Percentiles rank a stretch among this genome's conserved stretches.
phyloP scores from a whole-genome alignment of 164 flowering plant genomes.

The Magnolia sinica region DNA sequence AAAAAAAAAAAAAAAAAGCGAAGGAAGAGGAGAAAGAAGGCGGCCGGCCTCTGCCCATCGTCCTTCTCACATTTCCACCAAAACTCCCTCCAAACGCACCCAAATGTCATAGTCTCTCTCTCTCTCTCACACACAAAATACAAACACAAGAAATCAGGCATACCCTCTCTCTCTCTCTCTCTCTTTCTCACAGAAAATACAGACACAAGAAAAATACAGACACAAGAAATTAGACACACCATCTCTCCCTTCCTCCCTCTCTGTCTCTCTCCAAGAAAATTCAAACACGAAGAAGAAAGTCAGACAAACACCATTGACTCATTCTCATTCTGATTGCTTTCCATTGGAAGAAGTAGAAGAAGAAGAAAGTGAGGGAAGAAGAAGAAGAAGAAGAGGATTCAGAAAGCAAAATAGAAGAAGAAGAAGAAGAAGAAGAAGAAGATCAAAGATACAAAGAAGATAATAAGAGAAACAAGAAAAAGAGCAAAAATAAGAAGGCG shows the following conservation, averaged over 20 bases:
- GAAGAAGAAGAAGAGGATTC: background rate
- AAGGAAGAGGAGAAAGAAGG: background rate
- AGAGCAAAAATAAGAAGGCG: background rate
- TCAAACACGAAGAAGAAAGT: background rate
- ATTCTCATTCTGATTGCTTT: background rate
- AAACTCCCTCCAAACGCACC: background rate
- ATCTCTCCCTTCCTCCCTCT: background rate
- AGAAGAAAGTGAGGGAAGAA: no score
- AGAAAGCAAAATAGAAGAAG: background rate
- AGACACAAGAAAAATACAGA: background rate
- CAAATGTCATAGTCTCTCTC: background rate
- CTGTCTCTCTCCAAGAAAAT: background rate
- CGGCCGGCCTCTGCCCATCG: background rate
- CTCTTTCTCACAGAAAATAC: background rate
- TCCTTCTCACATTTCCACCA: background rate
- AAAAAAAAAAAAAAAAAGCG: background rate
- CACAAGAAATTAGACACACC: background rate
- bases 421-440: no score
- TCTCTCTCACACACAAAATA: background rate
- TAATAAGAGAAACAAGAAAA: background rate
- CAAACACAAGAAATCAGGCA: no score
- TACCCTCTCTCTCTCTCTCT: background rate
- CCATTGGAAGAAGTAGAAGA: background rate
- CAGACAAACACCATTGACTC: background rate
- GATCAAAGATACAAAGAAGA: background rate